Conservation (phyloP, 495 filamentous ascomycete species). For the Penicillium chermesinum region DNA sequence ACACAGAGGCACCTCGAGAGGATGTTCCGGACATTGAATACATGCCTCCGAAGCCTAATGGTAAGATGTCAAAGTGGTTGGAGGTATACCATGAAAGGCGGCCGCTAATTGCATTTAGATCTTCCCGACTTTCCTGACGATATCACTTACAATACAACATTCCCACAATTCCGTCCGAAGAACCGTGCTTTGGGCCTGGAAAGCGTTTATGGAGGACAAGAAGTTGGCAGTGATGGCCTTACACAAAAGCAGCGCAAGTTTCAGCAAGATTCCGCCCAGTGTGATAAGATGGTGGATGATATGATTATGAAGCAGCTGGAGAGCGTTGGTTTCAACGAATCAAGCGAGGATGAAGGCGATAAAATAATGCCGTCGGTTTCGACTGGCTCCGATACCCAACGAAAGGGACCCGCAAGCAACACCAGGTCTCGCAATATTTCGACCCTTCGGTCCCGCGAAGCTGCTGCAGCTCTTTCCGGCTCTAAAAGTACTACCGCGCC, state of each 20-base stretch:
- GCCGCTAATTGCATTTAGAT: constrained; percentile 45
- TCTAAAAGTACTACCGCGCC: constrained; percentile 29
- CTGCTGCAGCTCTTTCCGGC: constrained; percentile 51
- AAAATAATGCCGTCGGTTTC: constrained; percentile 4
- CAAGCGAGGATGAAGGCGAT: constrained; percentile 28
- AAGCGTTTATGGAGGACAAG: constrained; percentile 56
- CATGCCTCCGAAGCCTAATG: constrained; percentile 61
- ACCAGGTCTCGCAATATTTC: constrained; percentile 30
- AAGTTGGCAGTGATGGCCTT: constrained; percentile 64
- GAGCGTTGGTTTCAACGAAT: constrained; percentile 48
- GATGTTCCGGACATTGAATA: constrained; percentile 71
- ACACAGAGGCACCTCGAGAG: constrained; percentile 41
- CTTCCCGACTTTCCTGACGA: constrained; percentile 75
- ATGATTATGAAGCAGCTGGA: constrained; percentile 59
- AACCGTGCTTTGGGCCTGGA: constrained; percentile 65
- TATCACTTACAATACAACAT: constrained; percentile 54
- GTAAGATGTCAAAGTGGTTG: constrained; percentile 23
- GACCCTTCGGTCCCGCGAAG: constrained; percentile 47
- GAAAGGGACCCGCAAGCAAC: constrained; percentile 26
- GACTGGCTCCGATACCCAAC: constrained; percentile 13
- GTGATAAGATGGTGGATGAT: constrained; percentile 50
- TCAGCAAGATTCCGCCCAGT: constrained; percentile 44
- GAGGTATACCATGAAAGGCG: constrained; percentile 24
- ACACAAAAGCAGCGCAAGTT: constrained; percentile 56
- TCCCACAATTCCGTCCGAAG: constrained; percentile 48